A percentile compares a stretch with the other conserved stretches of the same genome.
Conservation (phyloP, 352 stramenopile genomes). For the Globisporangium orthogonon region DNA sequence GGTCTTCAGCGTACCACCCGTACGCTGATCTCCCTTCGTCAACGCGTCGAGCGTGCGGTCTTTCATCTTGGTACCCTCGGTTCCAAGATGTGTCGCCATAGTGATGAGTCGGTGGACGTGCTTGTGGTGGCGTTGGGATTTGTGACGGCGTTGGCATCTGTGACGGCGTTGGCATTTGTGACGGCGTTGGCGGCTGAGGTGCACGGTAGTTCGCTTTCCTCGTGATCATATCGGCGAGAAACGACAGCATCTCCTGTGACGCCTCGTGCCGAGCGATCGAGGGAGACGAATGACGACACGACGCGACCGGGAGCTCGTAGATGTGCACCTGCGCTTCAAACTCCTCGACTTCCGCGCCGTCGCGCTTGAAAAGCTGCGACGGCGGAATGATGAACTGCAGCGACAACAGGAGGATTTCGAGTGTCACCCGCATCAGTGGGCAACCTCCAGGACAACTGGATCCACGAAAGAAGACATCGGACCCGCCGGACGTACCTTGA, state of each 20-base stretch:
- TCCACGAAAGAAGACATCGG: background rate
- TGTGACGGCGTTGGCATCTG: background rate
- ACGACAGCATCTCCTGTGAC: slow-evolving; percentile 34
- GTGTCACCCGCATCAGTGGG: background rate
- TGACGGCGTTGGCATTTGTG: background rate
- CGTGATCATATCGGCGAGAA: slow-evolving; percentile 30
- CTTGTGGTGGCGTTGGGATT: background rate
- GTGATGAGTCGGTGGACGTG: background rate
- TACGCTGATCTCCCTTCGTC: background rate
- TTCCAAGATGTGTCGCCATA: background rate
- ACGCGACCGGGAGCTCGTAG: slow-evolving; percentile 30
- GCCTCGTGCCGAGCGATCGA: slow-evolving; percentile 28
- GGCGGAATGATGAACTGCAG: slow-evolving; percentile 13
- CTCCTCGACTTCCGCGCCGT: slow-evolving; percentile 9
- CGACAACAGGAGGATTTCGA: background rate
- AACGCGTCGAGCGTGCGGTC: background rate
- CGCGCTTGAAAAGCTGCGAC: slow-evolving; percentile 2
- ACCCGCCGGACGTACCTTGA: slow-evolving; percentile 21
- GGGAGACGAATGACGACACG: slow-evolving; percentile 16
- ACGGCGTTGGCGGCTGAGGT: background rate
- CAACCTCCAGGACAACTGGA: too few relatives aligned
- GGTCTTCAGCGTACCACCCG: slow-evolving; percentile 3
- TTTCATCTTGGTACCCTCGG: background rate
- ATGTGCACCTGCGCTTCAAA: slow-evolving; percentile 35
- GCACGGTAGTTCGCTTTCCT: slow-evolving; percentile 12